phyloP scores from a whole-genome alignment of 371 early-diverging fungal genomes.

The Mortierella sp. region DNA sequence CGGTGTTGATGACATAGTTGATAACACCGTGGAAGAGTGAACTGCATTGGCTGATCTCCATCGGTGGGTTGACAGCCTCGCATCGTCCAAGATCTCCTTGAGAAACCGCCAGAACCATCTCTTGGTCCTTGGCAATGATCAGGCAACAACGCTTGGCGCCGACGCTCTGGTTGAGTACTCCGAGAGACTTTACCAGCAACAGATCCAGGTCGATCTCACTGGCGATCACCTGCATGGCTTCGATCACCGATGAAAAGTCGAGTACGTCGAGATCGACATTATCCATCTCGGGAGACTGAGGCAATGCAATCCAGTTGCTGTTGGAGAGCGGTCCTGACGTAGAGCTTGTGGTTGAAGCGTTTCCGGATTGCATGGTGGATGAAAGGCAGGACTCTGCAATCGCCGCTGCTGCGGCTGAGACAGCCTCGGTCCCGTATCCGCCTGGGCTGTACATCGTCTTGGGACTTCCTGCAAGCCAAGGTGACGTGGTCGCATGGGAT shows the following conservation, averaged over 20 bases:
- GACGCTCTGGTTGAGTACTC: conserved; percentile 49
- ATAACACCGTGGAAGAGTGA: conserved; percentile 49
- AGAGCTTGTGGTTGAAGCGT: not conserved
- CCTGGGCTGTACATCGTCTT: conserved; percentile 39
- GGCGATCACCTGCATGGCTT: conserved; percentile 56
- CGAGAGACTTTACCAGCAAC: conserved; percentile 50
- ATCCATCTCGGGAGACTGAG: conserved; percentile 45
- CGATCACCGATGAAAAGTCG: conserved; percentile 55
- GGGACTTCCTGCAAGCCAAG: conserved; percentile 44
- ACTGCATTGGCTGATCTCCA: conserved; percentile 34
- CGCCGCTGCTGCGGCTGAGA: conserved; percentile 39
- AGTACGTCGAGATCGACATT: conserved; percentile 51
- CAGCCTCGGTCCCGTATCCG: conserved; percentile 23
- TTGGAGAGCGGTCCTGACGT: not conserved
- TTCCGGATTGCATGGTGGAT: not conserved
- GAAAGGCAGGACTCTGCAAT: conserved; percentile 37
- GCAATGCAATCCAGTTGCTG: conserved; percentile 12
- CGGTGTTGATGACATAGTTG: conserved; percentile 55
- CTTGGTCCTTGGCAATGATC: conserved; percentile 43
- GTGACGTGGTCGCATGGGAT: conserved; percentile 24
- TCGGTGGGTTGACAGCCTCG: conserved; percentile 41
- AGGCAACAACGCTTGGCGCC: conserved; percentile 43
- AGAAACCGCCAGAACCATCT: conserved; percentile 40
- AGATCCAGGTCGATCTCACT: conserved; percentile 52
- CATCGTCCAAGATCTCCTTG: conserved; percentile 37